Base-by-base conservation (phyloP, 2,329 filamentous ascomycete species). In the Periglandula ipomoeae region DNA sequence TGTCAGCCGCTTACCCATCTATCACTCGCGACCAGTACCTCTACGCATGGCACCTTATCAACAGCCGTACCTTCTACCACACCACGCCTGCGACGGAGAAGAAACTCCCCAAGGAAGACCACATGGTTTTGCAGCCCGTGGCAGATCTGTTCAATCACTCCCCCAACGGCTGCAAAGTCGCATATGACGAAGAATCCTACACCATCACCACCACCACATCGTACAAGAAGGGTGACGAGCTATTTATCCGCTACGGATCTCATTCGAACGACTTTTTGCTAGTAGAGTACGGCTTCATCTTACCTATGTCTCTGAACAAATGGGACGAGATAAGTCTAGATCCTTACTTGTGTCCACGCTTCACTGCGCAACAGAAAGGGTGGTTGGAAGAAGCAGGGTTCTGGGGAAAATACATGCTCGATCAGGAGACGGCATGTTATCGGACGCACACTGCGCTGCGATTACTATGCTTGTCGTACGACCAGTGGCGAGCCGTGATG, bases 221-320 rank as follows among this genome's bases (percentile, higher is more conserved):
- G 0, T 82, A 84, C 57, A 61, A 60, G 3, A 56, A 62, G 2
- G 81, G 80, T 10, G 76, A 84, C 23, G 85, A 89, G 65, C 67
- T 89, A 2, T 77, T 76, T 51, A 79, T 87, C 45, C 78, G 74
- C 44, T 89, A 89, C 59, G 85, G 85, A 9, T 61, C 73, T 3
- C 85, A 89, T 61, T 74, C 73, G 43, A 86, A 86, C 55, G 85
- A 88, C 60, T 81, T 85, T 52, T 63, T 89, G 19, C 75, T 89
- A 2, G 75, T 79, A 0, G 85, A 89, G 65, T 89, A 78, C 58
- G 74, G 74, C 22, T 78, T 78, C 56, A 62, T 70, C n/a, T 61
- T 74, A 20, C 55, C 53, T 9, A 52, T 54, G 22, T 71, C 71
- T 49, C 53, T 59, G 22, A 78, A 79, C 56, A 58, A 63, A n/a